Percentiles rank a stretch among this genome's conserved stretches.
Conservation (phyloP, 257 asterid genomes). For the Rubia yunnanensis region DNA sequence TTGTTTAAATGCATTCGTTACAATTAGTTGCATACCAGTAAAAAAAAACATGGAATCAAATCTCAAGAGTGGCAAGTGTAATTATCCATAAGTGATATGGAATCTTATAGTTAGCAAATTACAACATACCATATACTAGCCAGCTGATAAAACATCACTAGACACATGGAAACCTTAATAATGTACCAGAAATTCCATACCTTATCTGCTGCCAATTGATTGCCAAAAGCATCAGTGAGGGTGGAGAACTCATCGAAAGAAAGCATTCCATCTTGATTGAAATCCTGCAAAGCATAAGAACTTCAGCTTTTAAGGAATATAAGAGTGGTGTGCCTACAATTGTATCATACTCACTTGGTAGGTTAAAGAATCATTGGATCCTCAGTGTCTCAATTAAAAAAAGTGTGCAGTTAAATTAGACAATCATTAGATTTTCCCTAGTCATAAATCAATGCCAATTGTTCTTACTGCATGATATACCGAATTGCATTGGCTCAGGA, state of each 20-base stretch:
- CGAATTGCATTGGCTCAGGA: background rate
- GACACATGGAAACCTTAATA: conserved; percentile 1
- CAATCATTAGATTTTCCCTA: background rate
- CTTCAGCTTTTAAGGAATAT: conserved; percentile 10
- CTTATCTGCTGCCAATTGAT: conserved; percentile 81
- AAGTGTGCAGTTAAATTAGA: background rate
- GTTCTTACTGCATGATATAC: background rate
- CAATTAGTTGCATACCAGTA: background rate
- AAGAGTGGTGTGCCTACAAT: background rate
- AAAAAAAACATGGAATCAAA: background rate
- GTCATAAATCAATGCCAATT: background rate
- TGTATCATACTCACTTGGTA: background rate
- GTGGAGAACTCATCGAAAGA: conserved; percentile 70
- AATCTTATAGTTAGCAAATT: background rate
- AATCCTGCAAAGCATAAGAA: conserved; percentile 60
- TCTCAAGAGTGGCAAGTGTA: background rate
- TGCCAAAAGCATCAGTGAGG: conserved; percentile 87
- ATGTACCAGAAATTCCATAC: conserved; percentile 30
- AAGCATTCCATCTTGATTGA: conserved; percentile 70
- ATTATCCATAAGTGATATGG: background rate
- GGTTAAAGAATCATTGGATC: background rate
- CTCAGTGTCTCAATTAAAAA: background rate
- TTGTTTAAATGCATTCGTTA: background rate
- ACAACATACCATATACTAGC: background rate
- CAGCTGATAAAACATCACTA: background rate